Evolutionary conservation across 345 rosid genomes (phyloP).

Genomic region (Eucalyptus microcorys): DNA sequence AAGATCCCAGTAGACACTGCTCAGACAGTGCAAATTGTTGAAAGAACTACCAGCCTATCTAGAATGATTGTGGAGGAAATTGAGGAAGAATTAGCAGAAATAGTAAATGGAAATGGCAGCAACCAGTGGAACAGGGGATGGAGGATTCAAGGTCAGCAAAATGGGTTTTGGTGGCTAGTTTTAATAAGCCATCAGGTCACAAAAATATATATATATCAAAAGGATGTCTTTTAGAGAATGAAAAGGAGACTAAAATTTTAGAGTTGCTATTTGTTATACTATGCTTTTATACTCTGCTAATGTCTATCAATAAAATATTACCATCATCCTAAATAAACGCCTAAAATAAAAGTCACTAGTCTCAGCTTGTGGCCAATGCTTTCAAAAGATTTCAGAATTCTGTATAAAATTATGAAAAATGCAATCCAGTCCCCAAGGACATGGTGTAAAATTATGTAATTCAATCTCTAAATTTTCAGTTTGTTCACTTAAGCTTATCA

Average conservation of each 20-base stretch:
- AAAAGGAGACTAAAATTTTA: background rate
- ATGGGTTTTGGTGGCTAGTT: background rate
- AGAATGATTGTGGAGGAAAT: background rate
- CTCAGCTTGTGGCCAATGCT: background rate
- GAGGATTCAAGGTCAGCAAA: background rate
- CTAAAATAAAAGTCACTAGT: background rate
- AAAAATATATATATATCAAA: background rate
- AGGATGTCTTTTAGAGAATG: background rate
- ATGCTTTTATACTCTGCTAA: background rate
- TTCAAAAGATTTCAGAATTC: background rate
- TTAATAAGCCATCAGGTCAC: accelerated
- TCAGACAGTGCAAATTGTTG: background rate
- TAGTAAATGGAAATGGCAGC: accelerated
- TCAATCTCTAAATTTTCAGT: background rate
- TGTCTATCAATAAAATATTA: background rate
- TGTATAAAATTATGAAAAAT: background rate
- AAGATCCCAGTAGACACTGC: background rate
- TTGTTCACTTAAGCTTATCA: background rate
- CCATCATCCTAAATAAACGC: background rate
- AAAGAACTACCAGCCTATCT: background rate
- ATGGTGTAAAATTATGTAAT: background rate
- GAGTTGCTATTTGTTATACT: background rate
- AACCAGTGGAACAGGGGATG: background rate
- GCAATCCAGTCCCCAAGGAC: background rate
- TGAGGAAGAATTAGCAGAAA: background rate